Evolutionary conservation across 495 filamentous ascomycete species (phyloP).

Genomic region (Neurospora sp.): DNA sequence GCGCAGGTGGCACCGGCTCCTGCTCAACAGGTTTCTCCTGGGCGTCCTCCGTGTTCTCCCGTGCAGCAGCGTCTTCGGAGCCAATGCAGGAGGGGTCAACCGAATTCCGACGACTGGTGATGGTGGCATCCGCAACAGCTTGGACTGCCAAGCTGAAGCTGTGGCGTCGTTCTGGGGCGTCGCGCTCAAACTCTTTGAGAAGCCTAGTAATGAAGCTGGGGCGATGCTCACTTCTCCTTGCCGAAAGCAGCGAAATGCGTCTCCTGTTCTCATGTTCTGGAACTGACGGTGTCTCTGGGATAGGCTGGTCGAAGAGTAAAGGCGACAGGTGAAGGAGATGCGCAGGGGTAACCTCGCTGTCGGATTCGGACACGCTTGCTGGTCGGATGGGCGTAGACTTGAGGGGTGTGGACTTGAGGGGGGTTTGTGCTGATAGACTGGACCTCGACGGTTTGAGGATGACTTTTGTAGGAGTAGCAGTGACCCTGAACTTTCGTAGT

Average conservation of each 20-base stretch:
- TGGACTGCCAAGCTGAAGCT: constrained; percentile 13
- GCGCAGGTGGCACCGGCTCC: background rate
- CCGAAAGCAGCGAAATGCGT: constrained; percentile 17
- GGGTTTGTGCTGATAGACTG: constrained; percentile 8
- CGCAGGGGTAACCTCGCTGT: background rate
- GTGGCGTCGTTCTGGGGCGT: constrained; percentile 17
- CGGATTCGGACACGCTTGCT: background rate
- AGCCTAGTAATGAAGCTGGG: constrained; percentile 11
- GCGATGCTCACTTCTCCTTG: constrained; percentile 18
- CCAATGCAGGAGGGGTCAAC: background rate
- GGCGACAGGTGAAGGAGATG: constrained; percentile 7
- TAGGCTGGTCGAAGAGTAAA: constrained; percentile 23
- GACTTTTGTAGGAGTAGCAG: constrained; percentile 19
- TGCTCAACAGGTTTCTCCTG: background rate
- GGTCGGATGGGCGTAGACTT: background rate
- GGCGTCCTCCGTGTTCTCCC: background rate
- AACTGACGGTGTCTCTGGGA: constrained; percentile 4
- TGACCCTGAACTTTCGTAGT: constrained; percentile 12
- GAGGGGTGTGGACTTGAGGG: constrained; percentile 11
- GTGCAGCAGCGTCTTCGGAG: background rate
- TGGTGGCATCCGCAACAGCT: background rate
- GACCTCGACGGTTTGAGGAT: constrained; percentile 16
- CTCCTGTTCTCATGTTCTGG: constrained; percentile 19
- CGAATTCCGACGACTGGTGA: background rate
- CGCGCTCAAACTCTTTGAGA: constrained; percentile 6